Evolutionary conservation across 2,329 filamentous ascomycete species (phyloP), one percentile per base, ranked within the genome.

Genomic region (Aspergillus glaucus): DNA sequence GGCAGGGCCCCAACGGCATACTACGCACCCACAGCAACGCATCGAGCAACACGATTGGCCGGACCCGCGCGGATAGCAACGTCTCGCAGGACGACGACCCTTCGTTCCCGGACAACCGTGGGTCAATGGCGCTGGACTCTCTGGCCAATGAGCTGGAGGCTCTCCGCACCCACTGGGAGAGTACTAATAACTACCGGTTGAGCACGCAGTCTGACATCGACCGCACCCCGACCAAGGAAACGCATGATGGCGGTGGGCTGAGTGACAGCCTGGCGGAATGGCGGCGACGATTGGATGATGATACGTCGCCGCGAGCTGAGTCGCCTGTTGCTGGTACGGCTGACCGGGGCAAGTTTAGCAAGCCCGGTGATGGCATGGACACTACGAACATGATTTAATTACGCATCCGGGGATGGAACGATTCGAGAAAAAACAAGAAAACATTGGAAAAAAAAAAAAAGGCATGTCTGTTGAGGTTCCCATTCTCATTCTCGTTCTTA

Each of bases 171-270:
- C 91, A 96, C 61, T 98, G 93, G 93, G 90, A 97, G 72, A 88
- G 86, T 36, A 95, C 90, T 10, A 96, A 92, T 70, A 94, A 88
- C 62, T 96, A 97, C 68, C 86, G 93, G 21, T 75, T 96, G 41
- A 95, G 88, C 69, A 91, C 86, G 62, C 84, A 87, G 45, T 94
- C 95, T 60, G 91, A 96, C 64, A 91, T 94, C 59, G 91, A 95
- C 49, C 74, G 71, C 43, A 75, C 74, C 2, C 73, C 73, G 14
- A 74, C 73, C 12, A 73, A 70, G 57, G 73, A 75, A 34, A 67
- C 61, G 19, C 62, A 64, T 24, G 67, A 69, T 5, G 63, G 66
- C 30, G 60, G 53, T 12, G 63, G 67, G 21, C 73, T 89, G 57
- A 88, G 81, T 60, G 85, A 85, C 63, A 88, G 82, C 59, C 70